A percentile compares a stretch with the other conserved stretches of the same genome.
These are phyloP conservation scores for Microcera coccophila DNA, from an alignment of 2,329 filamentous ascomycete genomes.

Conservation along the genomic window DNA sequence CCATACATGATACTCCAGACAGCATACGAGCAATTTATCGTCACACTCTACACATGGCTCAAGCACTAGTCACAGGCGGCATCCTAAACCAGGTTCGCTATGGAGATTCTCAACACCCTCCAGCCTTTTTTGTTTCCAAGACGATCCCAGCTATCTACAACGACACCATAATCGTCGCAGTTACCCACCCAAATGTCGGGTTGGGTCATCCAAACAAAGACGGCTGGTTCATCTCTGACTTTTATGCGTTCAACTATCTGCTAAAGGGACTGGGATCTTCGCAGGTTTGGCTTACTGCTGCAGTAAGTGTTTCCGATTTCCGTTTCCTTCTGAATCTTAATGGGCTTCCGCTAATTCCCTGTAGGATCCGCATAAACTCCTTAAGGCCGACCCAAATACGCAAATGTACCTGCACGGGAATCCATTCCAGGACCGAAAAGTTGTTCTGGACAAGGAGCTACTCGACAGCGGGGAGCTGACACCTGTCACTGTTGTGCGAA, in stretches of 20 bases:
- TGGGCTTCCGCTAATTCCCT: not conserved
- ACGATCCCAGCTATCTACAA: slow-evolving; percentile 1
- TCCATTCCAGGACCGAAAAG: slow-evolving; percentile 1
- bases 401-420: slow-evolving; percentile 2
- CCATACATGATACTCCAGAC: too few species aligned
- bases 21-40: too few species aligned
- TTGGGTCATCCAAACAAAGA: slow-evolving; percentile 1
- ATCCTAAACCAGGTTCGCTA: not conserved
- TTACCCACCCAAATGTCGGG: slow-evolving; percentile 4
- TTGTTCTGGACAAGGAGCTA: slow-evolving; percentile 3
- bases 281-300: slow-evolving; percentile 1
- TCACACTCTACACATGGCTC: not conserved
- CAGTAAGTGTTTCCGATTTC: not conserved
- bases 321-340: not conserved
- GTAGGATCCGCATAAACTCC: not conserved
- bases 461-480: not conserved
- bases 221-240: slow-evolving; percentile 13
- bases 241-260: slow-evolving; percentile 13
- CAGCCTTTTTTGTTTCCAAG: not conserved
- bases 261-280: slow-evolving; percentile 5
- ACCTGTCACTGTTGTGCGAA: not conserved
- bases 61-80: not conserved
- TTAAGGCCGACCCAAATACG: not conserved
- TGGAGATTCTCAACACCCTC: not conserved
- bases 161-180: slow-evolving; percentile 6